Evolutionary conservation across 1,139 yeast genomes (phyloP), one percentile per base, ranked within the genome.

Genomic region (Candida anutae): DNA sequence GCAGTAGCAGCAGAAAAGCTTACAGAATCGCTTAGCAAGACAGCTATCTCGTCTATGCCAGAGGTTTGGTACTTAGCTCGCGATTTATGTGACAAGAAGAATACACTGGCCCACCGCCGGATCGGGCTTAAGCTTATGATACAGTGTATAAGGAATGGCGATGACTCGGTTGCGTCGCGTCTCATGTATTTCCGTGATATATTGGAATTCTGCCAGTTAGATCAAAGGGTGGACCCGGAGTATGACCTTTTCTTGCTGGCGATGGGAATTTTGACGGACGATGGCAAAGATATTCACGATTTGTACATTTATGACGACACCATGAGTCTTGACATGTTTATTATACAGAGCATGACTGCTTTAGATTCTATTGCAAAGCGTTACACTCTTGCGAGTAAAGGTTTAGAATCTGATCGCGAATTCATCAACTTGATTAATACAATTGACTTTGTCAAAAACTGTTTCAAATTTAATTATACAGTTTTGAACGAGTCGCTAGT

Each of bases 11-110:
- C 82, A 1, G 61, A 58, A 4, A 55, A 64, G 22, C 52, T 82
- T 24, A 56, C 70, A 4, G 67, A 65, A 4, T 62, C 74, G 2
- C 50, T 83, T 4, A 64, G 65, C 23, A 68, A 64, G 25, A 67
- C 65, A 29, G 61, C 78, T 6, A 65, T 77, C 3, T 64, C 79
- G 0, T 70, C 80, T 3, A 62, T 81, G 4, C 78, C 82, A 0
- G 88, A 81, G 40, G 65, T 83, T 4, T 84, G 95, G 95, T 75
- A 78, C 44, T 55, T 75, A 31, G 78, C 79, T 0, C 58, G 74
- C 37, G 75, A 70, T 32, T 55, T 80, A 51, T 63, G 81, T 28
- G 60, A 62, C 6, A 48, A 58, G 0, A 53, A 54, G 10, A 50
- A 61, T 9, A 58, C 60, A 22, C 53, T 61, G 4, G 42, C 59